A percentile compares a stretch with the other conserved stretches of the same genome.
Evolutionary conservation across 176 grass and related monocot genomes (phyloP).

Genomic region (Echinochloa phyllopogon): DNA sequence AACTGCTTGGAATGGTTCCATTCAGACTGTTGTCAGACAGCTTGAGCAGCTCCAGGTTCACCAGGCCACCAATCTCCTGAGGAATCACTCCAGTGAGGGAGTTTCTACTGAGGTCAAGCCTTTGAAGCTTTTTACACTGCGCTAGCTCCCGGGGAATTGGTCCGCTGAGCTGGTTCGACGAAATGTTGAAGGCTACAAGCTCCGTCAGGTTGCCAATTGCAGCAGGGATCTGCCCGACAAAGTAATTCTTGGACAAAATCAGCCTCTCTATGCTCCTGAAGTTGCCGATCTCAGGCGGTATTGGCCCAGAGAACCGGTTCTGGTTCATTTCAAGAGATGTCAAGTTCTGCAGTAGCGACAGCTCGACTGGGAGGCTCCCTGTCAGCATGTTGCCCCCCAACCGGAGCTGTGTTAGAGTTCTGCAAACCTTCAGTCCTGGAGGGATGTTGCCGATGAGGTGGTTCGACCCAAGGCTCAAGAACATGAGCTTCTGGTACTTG

Average conservation of each 20-base stretch:
- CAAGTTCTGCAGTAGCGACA: constrained; percentile 69
- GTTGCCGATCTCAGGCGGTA: constrained; percentile 71
- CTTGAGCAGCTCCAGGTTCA: constrained; percentile 83
- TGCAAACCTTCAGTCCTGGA: constrained; percentile 76
- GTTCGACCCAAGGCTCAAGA: constrained; percentile 91
- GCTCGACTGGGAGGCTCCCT: constrained; percentile 67
- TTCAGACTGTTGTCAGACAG: constrained; percentile 84
- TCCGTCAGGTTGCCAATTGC: constrained; percentile 70
- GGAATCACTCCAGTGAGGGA: constrained; percentile 72
- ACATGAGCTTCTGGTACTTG: constrained; percentile 75
- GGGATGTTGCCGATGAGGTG: constrained; percentile 77
- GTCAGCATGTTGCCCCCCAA: constrained; percentile 79
- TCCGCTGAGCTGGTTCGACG: constrained; percentile 76
- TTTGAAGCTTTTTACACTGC: constrained; percentile 80
- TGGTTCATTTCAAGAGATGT: constrained; percentile 86
- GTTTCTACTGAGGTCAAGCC: constrained; percentile 94
- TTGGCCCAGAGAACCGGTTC: constrained; percentile 87
- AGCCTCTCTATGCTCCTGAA: constrained; percentile 85
- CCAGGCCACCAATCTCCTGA: constrained; percentile 68
- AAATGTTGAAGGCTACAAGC: constrained; percentile 96
- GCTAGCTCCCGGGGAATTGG: constrained; percentile 65
- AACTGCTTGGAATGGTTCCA: constrained; percentile 77
- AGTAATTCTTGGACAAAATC: constrained; percentile 84
- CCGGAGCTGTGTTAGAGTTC: constrained; percentile 70
- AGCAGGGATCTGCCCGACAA: constrained; percentile 72